Evolutionary conservation across 2,329 filamentous ascomycete genomes (phyloP), one percentile per base, ranked within the genome.

Genomic region (Didymella pomorum): DNA sequence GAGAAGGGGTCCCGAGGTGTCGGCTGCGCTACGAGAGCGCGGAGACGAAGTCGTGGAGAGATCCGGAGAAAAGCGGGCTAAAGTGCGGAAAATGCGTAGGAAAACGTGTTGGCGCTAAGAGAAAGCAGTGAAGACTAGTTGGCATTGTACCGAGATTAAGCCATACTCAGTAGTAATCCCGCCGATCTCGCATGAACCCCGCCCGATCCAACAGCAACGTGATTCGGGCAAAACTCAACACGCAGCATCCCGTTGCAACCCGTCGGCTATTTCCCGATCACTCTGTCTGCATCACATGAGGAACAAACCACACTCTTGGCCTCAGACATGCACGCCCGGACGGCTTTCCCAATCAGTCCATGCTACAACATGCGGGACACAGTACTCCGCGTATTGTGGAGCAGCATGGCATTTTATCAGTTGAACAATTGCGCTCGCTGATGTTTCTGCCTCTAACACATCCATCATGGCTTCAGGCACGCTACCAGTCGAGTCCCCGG

Each of bases 401-500:
- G 50, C 50, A 58, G 26, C 45, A 46, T 54, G 31, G 35, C 20
- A 35, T 31, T 49, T 56, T 60, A 60, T 57, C 58, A 56, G 28
- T 47, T 51, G 49, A 50, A 21, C 46, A 25, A 21, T 9, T 42
- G 51, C 43, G 45, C 51, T 46, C 35, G 18, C 10, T 42, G 33
- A 26, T 20, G 26, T 37, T 37, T 42, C 43, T 61, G 25, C 41
- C 28, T 31, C 25, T 33, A 59, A 41, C 46, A 44, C 46, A 23
- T 49, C 33, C 52, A 64, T 35, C 44, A 71, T 71, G 67, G 43
- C 63, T 63, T 66, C 67, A 63, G 62, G 59, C 41, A 52, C 58
- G 7, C 63, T 64, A 41, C 72, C 71, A 20, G 57, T 61, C 28
- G 58, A 52, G 14, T 43, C 58, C n/a, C 85, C 85, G 0, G 86